Base-by-base conservation (phyloP, 2,329 filamentous ascomycete genomes). In the Cladosporium austrohemisphaericum region DNA sequence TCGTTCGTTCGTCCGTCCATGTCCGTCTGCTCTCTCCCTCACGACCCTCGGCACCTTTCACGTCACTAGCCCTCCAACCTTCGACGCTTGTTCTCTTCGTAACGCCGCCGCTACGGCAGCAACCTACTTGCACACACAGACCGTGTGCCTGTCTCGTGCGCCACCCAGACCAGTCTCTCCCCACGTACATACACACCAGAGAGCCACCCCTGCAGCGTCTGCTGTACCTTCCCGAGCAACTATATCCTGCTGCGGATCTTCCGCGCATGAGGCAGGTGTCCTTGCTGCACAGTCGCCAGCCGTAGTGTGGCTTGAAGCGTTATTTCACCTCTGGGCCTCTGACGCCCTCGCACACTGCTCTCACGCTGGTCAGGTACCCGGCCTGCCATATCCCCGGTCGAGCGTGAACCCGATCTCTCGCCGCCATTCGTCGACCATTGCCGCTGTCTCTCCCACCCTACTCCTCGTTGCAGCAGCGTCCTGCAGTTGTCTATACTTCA, bases 221-320 rank as follows among this genome's bases (percentile, higher is more conserved):
- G n/a, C n/a, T n/a, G n/a, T n/a, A 37, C 23, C 16, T 38, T 23
- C 26, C 23, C 44, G 22, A 38, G 33, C 23, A 23, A 38, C 35
- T 31, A 37, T 23, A 47, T 31, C 10, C 44, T 47, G 33, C 43
- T 47, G 44, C 44, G 33, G 44, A 47, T 47, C 44, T 36, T 31
- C 25, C 11, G 33, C 44, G 44, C 44, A 47, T 47, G 33, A 37
- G 44, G 44, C 44, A 47, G 32, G 33, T 47, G 35, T 47, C 44
- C 44, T 38, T 25, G 36, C 36, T 16, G 32, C 33, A 47, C 44
- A 11, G 32, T 26, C 37, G 32, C 26, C 43, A 5, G 13, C 23
- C 33, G 19, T 47, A 28, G 33, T 36, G 43, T 47, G 44, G 44
- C 33, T n/a, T 29, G 32, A 47, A 47, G 23, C 33, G 22, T 38